Evolutionary conservation across 176 grass and related monocot species (phyloP).

Genomic region (Oryza officinalis): DNA sequence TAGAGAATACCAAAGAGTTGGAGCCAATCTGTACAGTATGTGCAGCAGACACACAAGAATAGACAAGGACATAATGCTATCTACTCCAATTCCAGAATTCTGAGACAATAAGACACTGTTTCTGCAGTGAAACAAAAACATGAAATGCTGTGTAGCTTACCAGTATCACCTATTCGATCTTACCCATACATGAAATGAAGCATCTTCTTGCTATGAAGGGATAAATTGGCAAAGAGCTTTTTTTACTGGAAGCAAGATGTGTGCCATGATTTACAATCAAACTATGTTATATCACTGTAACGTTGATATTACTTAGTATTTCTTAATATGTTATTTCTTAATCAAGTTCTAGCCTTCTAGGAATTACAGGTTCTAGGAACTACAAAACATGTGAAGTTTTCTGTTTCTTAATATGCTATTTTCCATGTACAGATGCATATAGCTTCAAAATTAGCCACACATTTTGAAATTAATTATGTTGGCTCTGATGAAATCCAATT

Average conservation of each 20-base stretch:
- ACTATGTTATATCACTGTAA: conserved; percentile 11
- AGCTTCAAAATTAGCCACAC: conserved; percentile 15
- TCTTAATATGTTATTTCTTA: neutral
- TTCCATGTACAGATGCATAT: conserved; percentile 1
- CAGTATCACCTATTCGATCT: conserved; percentile 7
- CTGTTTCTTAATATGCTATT: neutral
- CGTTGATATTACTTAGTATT: neutral
- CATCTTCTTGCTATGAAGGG: neutral
- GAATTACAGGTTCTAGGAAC: neutral
- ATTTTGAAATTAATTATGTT: neutral
- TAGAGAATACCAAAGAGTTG: conserved; percentile 10
- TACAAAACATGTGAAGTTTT: neutral
- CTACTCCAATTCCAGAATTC: neutral
- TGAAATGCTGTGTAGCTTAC: neutral
- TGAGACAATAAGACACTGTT: neutral
- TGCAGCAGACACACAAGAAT: conserved; percentile 5
- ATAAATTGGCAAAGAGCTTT: neutral
- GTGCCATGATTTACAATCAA: neutral
- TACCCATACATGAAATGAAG: neutral
- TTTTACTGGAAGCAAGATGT: neutral
- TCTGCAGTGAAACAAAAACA: neutral
- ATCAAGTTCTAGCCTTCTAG: neutral
- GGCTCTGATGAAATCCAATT: neutral
- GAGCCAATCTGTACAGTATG: neutral
- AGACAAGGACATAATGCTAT: neutral